These are phyloP conservation scores for Haplographium delicatum DNA, from an alignment of 495 filamentous ascomycete species.

Conservation along the genomic window DNA sequence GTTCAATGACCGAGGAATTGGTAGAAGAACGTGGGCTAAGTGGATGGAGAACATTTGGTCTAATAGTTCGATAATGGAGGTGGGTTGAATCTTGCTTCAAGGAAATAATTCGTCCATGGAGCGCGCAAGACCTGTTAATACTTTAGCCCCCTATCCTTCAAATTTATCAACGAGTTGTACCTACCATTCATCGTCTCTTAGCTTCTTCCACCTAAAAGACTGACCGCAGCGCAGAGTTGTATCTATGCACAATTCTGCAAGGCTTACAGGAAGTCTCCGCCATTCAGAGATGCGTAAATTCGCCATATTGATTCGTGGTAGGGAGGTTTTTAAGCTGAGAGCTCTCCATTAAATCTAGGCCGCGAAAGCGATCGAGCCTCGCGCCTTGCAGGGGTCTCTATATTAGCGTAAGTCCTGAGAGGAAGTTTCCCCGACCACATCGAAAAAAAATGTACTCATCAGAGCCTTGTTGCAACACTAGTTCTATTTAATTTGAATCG, in stretches of 20 bases:
- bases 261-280: constrained; percentile 72
- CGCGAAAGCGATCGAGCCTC: not conserved
- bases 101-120: constrained; percentile 78
- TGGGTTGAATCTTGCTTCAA: constrained; percentile 73
- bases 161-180: not conserved
- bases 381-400: constrained; percentile 2
- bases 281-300: constrained; percentile 47
- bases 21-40: constrained; percentile 25
- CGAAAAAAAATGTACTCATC: too few species aligned
- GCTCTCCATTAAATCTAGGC: too few species aligned
- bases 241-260: constrained; percentile 82
- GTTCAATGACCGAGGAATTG: constrained; percentile 10
- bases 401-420: constrained; percentile 4
- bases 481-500: too few species aligned
- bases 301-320: constrained; percentile 11
- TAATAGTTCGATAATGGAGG: constrained; percentile 77
- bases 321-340: not conserved
- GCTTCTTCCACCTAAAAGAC: constrained; percentile 88
- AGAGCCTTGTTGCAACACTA: constrained; percentile 13
- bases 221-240: constrained; percentile 89
- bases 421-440: too few species aligned
- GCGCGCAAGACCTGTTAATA: constrained; percentile 61
- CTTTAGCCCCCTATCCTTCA: constrained; percentile 9
- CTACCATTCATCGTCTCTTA: constrained; percentile 75
- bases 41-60: constrained; percentile 32